These are phyloP conservation scores for Phaffia rhodozyma DNA, from an alignment of 1,284 basidiomycete species.

Conservation along the genomic window DNA sequence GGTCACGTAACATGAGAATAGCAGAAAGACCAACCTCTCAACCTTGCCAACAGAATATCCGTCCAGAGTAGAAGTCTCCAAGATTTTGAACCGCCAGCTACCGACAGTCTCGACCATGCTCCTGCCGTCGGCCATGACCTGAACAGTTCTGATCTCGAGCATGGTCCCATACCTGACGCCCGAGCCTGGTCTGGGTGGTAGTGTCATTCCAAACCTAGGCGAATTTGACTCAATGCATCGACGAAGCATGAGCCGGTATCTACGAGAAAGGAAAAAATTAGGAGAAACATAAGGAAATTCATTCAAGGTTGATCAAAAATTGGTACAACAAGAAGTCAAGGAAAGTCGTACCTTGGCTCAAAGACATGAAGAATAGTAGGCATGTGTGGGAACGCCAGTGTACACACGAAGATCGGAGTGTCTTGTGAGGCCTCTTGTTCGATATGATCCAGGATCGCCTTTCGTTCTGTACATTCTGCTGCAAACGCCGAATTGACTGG, in stretches of 20 bases:
- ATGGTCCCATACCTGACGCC: conserved; percentile 67
- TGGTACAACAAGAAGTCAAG: conserved; percentile 23
- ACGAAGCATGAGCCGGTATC: conserved; percentile 82
- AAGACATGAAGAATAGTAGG: conserved; percentile 84
- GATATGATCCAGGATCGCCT: conserved; percentile 52
- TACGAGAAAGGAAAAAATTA: conserved; percentile 18
- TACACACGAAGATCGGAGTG: conserved; percentile 83
- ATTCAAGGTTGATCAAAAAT: conserved; percentile 7
- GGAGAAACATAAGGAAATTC: not conserved
- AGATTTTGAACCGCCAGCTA: conserved; percentile 66
- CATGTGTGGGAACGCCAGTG: conserved; percentile 78
- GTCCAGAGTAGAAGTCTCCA: conserved; percentile 69
- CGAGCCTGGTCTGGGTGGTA: conserved; percentile 43
- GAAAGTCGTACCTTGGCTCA: conserved; percentile 53
- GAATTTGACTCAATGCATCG: conserved; percentile 64
- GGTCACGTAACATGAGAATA: not conserved
- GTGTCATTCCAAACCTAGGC: conserved; percentile 82
- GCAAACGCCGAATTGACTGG: conserved; percentile 55
- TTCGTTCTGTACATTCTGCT: conserved; percentile 45
- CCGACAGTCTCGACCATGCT: conserved; percentile 82
- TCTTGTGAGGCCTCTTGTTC: conserved; percentile 64
- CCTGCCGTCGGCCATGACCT: conserved; percentile 77
- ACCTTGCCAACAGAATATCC: conserved; percentile 80
- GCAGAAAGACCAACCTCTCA: conserved; percentile 42
- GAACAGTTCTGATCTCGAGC: conserved; percentile 74